Evolutionary conservation across 2,329 filamentous ascomycete genomes (phyloP).

Genomic region (Thermoascus crustaceus): DNA sequence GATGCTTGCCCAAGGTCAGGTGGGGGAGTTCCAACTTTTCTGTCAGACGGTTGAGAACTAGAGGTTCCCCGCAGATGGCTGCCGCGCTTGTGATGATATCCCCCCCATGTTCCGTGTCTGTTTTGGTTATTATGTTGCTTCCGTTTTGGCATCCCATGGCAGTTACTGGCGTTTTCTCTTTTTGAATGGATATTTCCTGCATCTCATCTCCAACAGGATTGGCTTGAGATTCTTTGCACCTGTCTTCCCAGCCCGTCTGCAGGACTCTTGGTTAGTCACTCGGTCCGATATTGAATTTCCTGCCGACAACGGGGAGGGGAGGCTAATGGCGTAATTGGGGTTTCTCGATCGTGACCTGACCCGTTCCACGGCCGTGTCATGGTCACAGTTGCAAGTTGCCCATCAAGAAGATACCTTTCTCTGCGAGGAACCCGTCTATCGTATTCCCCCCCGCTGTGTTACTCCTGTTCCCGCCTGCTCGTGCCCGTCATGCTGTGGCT

Average conservation of each 20-base stretch:
- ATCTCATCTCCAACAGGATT: constrained; percentile 22
- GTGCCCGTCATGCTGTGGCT: constrained; percentile 1
- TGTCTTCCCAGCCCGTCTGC: constrained; percentile 1
- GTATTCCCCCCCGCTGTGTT: background rate
- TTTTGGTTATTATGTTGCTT: constrained; percentile 8
- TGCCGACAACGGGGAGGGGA: background rate
- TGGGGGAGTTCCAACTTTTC: constrained; percentile 85
- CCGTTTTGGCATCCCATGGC: constrained; percentile 16
- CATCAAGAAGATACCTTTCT: constrained; percentile 2
- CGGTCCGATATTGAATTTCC: constrained; percentile 1
- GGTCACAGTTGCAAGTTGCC: background rate
- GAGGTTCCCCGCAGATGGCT: background rate
- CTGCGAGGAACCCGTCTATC: constrained; percentile 2
- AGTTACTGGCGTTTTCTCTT: constrained; percentile 19
- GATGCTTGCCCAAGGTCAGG: constrained; percentile 55
- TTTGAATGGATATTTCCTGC: too few species aligned
- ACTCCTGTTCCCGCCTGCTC: constrained; percentile 2
- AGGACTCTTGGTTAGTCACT: background rate
- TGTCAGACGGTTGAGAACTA: constrained; percentile 51
- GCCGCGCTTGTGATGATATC: constrained; percentile 4
- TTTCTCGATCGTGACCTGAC: constrained; percentile 11
- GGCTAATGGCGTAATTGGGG: background rate
- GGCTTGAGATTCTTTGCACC: constrained; percentile 16
- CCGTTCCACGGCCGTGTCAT: background rate
- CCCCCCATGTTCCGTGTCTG: constrained; percentile 9